These are phyloP conservation scores for Phaseolus lunatus DNA, from an alignment of 306 rosid genomes.

Conservation along the genomic window DNA sequence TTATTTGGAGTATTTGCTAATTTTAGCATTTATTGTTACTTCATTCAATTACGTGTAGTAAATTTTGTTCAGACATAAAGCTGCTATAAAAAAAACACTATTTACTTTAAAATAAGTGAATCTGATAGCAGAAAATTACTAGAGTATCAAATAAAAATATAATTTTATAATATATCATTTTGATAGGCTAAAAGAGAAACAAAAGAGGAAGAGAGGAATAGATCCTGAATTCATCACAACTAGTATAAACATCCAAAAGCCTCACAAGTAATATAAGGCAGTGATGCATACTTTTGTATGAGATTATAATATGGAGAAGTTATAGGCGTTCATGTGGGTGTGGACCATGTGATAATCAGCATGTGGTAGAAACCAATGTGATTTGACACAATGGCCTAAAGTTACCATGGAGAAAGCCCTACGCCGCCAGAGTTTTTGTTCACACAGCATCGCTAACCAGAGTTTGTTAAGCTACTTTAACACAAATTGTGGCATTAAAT, in stretches of 20 bases:
- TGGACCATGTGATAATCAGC: slow-evolving; percentile 38
- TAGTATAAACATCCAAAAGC: background rate
- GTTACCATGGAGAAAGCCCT: slow-evolving; percentile 41
- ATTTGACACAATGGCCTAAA: slow-evolving; percentile 39
- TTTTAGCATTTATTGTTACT: too few relatives aligned
- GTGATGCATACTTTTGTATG: slow-evolving; percentile 23
- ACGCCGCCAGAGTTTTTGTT: background rate
- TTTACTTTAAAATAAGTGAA: too few relatives aligned
- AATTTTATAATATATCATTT: too few relatives aligned
- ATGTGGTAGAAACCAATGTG: slow-evolving; percentile 29
- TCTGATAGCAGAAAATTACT: too few relatives aligned
- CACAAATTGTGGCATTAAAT: background rate
- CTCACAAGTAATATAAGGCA: slow-evolving; percentile 3
- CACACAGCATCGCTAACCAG: background rate
- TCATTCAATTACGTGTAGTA: too few relatives aligned
- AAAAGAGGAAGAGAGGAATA: too few relatives aligned
- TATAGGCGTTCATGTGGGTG: slow-evolving; percentile 45
- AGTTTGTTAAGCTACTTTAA: background rate
- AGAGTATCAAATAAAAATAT: too few relatives aligned
- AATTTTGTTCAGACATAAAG: too few relatives aligned
- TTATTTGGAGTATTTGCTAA: background rate
- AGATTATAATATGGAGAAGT: slow-evolving; percentile 3
- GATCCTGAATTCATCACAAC: too few relatives aligned
- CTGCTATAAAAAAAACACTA: too few relatives aligned
- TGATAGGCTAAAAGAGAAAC: too few relatives aligned